Evolutionary conservation across 345 rosid genomes (phyloP), one percentile per base, ranked within the genome.

Genomic region (Eucalyptus pauciflora): DNA sequence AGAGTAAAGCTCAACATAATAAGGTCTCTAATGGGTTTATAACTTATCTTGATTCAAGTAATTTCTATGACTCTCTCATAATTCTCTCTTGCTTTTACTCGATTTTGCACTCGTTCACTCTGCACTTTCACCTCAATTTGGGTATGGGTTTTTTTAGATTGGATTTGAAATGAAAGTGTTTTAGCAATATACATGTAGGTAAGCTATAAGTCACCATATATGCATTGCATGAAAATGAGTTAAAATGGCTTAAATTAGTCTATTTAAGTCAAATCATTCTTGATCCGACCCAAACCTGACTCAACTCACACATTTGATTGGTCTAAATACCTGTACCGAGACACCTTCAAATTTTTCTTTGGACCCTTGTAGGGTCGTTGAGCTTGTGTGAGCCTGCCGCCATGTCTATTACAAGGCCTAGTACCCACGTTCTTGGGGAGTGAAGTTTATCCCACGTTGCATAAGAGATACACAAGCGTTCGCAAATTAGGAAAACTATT

Each of bases 141-240:
- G 29, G 29, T 10, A 10, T 56, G 5, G 29, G 29, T 8, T 56
- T 56, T 22, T 3, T 10, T 56, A 56, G 29, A 24, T 56, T 24
- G 62, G 29, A 24, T 56, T 56, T 1, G 24, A 56, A 22, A 10
- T 56, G 1, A 24, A 56, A 56, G 62, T 4, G 6, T 4, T 56
- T 24, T 56, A 56, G 7, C 13, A 56, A 56, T 56, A 24, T 10
- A 6, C 2, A 0, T 24, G 10, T 10, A 4, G 1, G 6, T 56
- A 1, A 5, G 62, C 29, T 56, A 24, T 56, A 9, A 54, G 25
- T 54, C 5, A 54, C 2, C 20, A 54, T 11, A 54, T 22, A 3
- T 54, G 60, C 11, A 22, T 20, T 54, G 5, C 27, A 54, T 54
- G 17, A 2, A 54, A 54, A 54, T 8, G 60, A 22, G 60, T 54